These are phyloP conservation scores for Hevea brasiliensis DNA, from an alignment of 345 rosid species.

Conservation along the genomic window DNA sequence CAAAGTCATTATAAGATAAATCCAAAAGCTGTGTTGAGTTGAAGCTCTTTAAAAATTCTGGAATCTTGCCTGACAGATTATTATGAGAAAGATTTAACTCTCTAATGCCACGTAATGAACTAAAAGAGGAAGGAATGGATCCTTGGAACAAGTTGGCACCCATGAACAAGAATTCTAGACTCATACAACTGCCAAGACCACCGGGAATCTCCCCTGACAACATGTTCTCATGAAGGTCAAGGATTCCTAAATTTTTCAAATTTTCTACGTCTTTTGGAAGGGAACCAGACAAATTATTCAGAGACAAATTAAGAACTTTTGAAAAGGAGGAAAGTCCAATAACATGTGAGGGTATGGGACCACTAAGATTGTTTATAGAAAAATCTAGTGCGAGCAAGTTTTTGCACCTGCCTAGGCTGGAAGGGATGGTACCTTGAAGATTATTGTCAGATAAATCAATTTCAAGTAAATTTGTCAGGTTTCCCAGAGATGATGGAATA, in stretches of 20 bases:
- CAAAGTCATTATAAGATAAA: conserved; percentile 4
- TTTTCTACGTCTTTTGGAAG: background rate
- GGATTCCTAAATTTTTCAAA: background rate
- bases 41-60: background rate
- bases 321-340: conserved; percentile 5
- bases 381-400: background rate
- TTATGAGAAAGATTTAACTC: background rate
- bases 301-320: background rate
- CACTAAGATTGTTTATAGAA: background rate
- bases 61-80: background rate
- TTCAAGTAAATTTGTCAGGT: background rate
- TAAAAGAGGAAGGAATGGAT: background rate
- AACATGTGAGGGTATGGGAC: background rate
- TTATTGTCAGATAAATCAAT: background rate
- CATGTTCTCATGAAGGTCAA: background rate
- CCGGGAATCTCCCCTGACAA: conserved; percentile 1
- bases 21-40: background rate
- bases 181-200: background rate
- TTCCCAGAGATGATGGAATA: conserved; percentile 15
- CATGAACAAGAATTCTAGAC: background rate
- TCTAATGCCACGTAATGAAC: background rate
- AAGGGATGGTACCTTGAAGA: conserved; percentile 11
- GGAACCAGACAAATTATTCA: background rate
- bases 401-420: conserved; percentile 4
- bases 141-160: background rate